phyloP scores from a whole-genome alignment of 176 grass and related monocot genomes.

The Juncus effusus region DNA sequence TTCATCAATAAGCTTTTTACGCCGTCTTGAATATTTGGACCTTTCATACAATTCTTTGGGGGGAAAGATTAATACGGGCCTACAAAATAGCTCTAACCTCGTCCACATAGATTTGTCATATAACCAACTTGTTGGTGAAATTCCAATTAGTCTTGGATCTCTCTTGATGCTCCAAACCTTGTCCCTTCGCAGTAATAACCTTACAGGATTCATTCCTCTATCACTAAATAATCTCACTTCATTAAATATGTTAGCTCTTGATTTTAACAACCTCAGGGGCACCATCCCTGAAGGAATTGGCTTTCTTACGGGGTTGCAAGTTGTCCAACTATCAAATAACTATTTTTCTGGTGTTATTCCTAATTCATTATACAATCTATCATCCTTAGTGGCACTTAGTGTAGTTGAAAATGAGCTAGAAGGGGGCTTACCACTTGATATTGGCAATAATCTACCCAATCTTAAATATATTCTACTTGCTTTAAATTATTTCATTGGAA shows the following conservation, averaged over 20 bases:
- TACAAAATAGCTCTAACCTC: not conserved
- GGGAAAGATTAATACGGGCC: not conserved
- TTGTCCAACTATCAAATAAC: not conserved
- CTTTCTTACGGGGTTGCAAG: not conserved
- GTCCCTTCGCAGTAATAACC: not conserved
- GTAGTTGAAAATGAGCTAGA: conserved; percentile 25
- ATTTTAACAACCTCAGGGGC: not conserved
- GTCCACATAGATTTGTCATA: not conserved
- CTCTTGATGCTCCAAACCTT: not conserved
- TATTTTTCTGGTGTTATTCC: conserved; percentile 34
- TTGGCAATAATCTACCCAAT: conserved; percentile 29
- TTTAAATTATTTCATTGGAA: conserved; percentile 27
- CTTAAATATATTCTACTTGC: conserved; percentile 17
- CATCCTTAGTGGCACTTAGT: conserved; percentile 7
- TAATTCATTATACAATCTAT: conserved; percentile 23
- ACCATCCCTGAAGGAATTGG: not conserved
- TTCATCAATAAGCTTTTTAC: not conserved
- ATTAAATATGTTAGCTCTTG: not conserved
- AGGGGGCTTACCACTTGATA: conserved; percentile 30
- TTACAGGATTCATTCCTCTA: not conserved
- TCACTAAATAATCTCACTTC: not conserved
- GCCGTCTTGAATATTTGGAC: not conserved
- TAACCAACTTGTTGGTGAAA: not conserved
- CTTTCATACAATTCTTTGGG: not conserved
- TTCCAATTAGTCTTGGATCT: not conserved